Evolutionary conservation across 208 protist genomes (phyloP), one percentile per base, ranked within the genome.

Genomic region (Leishmania amazonensis): DNA sequence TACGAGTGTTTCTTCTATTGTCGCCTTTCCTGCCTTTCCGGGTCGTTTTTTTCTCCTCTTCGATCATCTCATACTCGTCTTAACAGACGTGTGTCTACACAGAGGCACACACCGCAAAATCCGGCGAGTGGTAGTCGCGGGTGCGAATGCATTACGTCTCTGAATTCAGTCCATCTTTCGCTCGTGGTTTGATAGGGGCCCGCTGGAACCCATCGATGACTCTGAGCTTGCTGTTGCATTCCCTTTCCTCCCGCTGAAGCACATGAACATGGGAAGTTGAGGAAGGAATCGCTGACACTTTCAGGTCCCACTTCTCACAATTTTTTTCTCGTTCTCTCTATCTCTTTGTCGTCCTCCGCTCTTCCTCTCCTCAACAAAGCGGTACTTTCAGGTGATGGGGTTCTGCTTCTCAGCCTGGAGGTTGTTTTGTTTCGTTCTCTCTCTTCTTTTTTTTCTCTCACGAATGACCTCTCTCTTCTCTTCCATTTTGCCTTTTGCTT

Each of bases 401-500:
- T 35, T 35, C 17, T 68, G 31, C 35, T 42, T 31, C 31, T 24
- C 35, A 68, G 64, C 64, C 35, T 68, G 64, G 31, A 68, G 58
- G 31, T 70, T 71, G 5, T 65, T 74, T 40, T 73, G 40, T n/a
- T 60, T 24, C n/a, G 49, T 35, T 31, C n/a, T 31, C 49, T 11
- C 17, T 28, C 51, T 42, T 53, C 17, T 13, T 74, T 74, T 74
- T 53, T 53, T 74, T 57, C 28, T 65, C 13, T 83, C 79, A 68
- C 64, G 5, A 68, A 68, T 68, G 49, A 40, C 76, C 42, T 71
- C 45, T 65, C 73, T 21, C 28, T 83, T 31, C 67, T 53, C 68
- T 68, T 78, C 21, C 24, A n/a, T 31, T 81, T 24, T 81, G 38
- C 60, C 38, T 80, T 74, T 74, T 38, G 64, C 40, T 85, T 81